Percentiles rank a stretch among this genome's conserved stretches.
Evolutionary conservation across 257 asterid genomes (phyloP).

Genomic region (Solanum sparsipilum): DNA sequence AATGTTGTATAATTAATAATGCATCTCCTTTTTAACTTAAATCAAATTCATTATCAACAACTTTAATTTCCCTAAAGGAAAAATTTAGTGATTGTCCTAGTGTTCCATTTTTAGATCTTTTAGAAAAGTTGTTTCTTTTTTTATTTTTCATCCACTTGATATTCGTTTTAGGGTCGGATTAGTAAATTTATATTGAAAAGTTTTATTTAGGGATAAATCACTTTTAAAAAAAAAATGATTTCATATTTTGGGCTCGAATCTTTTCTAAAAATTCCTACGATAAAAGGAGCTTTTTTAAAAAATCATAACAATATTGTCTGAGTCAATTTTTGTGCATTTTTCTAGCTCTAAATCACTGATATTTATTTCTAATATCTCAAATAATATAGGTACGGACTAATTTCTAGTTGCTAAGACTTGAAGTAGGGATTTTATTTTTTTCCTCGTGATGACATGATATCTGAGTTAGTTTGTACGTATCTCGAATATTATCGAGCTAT

Average conservation of each 20-base stretch:
- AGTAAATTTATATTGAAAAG: neutral
- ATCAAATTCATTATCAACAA: neutral
- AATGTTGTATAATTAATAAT: neutral
- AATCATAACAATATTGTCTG: neutral
- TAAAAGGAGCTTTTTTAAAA: neutral
- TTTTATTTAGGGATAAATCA: neutral
- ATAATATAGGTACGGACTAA: neutral
- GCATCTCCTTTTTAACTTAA: neutral
- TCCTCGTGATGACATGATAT: neutral
- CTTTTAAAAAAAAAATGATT: neutral
- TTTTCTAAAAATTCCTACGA: no score
- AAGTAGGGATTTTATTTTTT: no score
- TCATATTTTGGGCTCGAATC: neutral
- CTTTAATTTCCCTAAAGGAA: neutral
- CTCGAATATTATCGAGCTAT: neutral
- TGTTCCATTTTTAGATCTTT: slow-evolving; percentile 6
- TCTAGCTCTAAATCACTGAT: neutral
- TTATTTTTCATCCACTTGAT: neutral
- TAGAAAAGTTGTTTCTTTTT: neutral
- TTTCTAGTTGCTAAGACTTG: neutral
- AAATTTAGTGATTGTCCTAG: slow-evolving; percentile 25
- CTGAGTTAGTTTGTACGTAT: neutral
- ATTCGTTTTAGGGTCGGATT: neutral
- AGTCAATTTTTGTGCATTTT: neutral
- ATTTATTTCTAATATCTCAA: neutral